Evolutionary conservation across 1,284 basidiomycete species (phyloP).

Genomic region (Coniferiporia weirii): DNA sequence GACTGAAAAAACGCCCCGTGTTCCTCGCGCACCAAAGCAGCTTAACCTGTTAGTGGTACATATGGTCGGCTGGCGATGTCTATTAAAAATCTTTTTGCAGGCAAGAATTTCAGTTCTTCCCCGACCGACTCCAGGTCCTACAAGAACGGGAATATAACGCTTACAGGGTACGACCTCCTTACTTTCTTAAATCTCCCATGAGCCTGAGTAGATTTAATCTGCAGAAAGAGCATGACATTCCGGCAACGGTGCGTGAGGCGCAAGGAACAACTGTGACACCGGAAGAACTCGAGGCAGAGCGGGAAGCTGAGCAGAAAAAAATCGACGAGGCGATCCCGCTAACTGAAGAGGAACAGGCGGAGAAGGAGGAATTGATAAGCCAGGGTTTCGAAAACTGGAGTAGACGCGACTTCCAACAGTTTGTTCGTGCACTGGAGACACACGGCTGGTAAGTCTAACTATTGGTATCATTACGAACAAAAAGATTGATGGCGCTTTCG

Average conservation of each 20-base stretch:
- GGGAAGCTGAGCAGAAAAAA: conserved; percentile 75
- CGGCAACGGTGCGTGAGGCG: conserved; percentile 67
- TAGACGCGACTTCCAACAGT: conserved; percentile 89
- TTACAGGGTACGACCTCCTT: conserved; percentile 52
- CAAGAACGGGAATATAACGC: conserved; percentile 87
- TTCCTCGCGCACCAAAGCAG: conserved; percentile 88
- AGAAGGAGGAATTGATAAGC: conserved; percentile 75
- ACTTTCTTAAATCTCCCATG: not conserved
- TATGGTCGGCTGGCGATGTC: not conserved
- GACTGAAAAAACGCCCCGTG: conserved; percentile 77
- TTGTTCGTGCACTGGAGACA: conserved; percentile 80
- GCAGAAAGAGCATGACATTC: conserved; percentile 68
- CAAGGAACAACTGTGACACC: conserved; percentile 72
- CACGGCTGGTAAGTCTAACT: conserved; percentile 68
- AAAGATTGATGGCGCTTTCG: not conserved
- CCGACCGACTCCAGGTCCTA: conserved; percentile 73
- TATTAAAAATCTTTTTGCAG: conserved; percentile 34
- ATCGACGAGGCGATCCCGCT: conserved; percentile 87
- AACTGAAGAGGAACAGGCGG: conserved; percentile 77
- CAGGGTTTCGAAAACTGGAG: conserved; percentile 90
- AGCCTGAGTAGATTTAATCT: conserved; percentile 7
- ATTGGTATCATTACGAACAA: not conserved
- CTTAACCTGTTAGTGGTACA: conserved; percentile 59
- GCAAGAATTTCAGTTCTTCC: conserved; percentile 98
- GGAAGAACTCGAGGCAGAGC: conserved; percentile 83